phyloP scores from a whole-genome alignment of 441 rosid species.

The Dalechampia spathulata region DNA sequence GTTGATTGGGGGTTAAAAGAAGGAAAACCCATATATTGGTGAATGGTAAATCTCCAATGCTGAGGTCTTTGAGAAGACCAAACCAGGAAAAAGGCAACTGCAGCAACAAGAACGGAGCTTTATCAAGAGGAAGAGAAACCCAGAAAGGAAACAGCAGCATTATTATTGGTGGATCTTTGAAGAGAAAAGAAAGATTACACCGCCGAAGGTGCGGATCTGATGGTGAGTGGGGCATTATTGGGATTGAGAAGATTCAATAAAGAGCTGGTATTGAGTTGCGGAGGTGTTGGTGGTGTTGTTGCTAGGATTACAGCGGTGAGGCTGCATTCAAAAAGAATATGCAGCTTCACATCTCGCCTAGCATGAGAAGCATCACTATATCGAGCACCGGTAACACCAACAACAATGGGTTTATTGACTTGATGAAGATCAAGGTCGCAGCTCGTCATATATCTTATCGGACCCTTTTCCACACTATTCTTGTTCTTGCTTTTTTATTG shows the following conservation, averaged over 20 bases:
- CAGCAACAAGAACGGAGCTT: constrained; percentile 2
- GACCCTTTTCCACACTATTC: constrained; percentile 90
- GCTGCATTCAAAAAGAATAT: constrained; percentile 67
- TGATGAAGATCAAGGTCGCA: constrained; percentile 99
- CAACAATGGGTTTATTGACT: constrained; percentile 96
- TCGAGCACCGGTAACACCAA: constrained; percentile 34
- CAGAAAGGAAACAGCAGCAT: constrained; percentile 12
- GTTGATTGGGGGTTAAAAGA: too few relatives aligned
- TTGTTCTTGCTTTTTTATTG: constrained; percentile 23
- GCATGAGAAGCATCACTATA: constrained; percentile 99
- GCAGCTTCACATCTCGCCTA: constrained; percentile 99
- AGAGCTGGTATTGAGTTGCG: constrained; percentile 7
- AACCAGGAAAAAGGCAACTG: constrained; percentile 18
- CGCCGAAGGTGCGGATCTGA: constrained; percentile 58
- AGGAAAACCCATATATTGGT: not conserved
- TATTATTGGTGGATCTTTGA: constrained; percentile 27
- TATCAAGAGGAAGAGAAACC: constrained; percentile 12
- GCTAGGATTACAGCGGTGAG: constrained; percentile 21
- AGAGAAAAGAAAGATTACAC: constrained; percentile 17
- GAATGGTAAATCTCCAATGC: constrained; percentile 47
- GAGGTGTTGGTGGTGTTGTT: too few relatives aligned
- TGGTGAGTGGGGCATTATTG: constrained; percentile 40
- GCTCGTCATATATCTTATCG: constrained; percentile 98
- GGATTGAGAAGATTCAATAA: constrained; percentile 7
- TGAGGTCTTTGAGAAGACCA: constrained; percentile 59